Evolutionary conservation across 352 stramenopile genomes (phyloP), one percentile per base, ranked within the genome.

Genomic region (Phytophthora boehmeriae): DNA sequence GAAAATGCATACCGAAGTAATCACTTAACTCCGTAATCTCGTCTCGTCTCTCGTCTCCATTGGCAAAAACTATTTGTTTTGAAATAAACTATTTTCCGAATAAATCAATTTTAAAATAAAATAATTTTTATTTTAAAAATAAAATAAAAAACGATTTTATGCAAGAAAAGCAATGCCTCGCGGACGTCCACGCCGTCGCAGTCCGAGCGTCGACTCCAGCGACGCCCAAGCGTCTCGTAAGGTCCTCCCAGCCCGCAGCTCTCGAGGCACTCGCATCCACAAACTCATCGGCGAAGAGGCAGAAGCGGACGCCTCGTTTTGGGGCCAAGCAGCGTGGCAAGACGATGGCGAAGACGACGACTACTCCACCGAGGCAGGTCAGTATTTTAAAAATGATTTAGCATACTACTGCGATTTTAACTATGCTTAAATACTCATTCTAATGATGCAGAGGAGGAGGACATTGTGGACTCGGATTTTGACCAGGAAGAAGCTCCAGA

Each of bases 401-500:
- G n/a, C n/a, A n/a, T n/a, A n/a, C n/a, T n/a, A n/a, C n/a, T n/a
- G n/a, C n/a, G n/a, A n/a, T 49, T 28, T 51, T 20, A 2, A 2
- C 4, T 34, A 59, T 45, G 61, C 36, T 23, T 20, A 46, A 9
- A 16, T 32, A 9, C 53, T n/a, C 27, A 55, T 46, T 61, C 41
- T 44, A 14, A 0, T 43, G 38, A 11, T 61, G 8, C 50, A 93
- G 89, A 96, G 80, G 87, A 97, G 59, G 88, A 93, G 36, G 89
- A 97, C 49, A 62, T 93, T 20, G 87, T 95, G 13, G 89, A 97
- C 63, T 88, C 82, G 50, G 89, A 97, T 60, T 97, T 97, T 66
- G 88, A 96, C 50, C 73, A 89, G 4, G 79, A 92, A 44, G 88
- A 96, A 76, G 61, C 65, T 28, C 86, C 86, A 10, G 86, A 95